Base-by-base conservation (phyloP, 306 rosid species). In the Pachyrhizus erosus region DNA sequence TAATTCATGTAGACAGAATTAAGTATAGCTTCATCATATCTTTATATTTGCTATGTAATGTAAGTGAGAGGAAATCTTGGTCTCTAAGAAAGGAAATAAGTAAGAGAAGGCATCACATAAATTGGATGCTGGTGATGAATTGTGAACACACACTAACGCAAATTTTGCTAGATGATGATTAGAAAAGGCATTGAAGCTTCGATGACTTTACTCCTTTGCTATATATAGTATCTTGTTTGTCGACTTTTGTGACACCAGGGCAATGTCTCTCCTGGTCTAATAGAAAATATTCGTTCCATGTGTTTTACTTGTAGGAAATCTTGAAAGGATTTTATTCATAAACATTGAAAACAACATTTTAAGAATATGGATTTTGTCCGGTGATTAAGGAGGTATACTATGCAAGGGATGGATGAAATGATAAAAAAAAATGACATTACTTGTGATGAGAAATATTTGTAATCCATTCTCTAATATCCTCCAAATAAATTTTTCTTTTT, bases 81-180 rank as follows among this genome's bases (percentile, higher is more conserved):
- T 0, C 11, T 26, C 23, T 27, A 17, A 52, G 9, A 49, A 43
- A 42, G 55, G 58, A 67, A 79, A 39, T 14, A 18, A 26, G 40
- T 48, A 27, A 64, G 42, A 29, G 27, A 31, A 70, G 40, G 43
- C 45, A 39, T 70, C 14, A 75, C 20, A 20, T 54, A 31, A 76
- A 75, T 17, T 51, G 37, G 39, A 54, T n/a, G 70, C 37, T 60
- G 26, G 13, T 62, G 15, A 72, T 29, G 54, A 70, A 31, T 73
- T 65, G 58, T 61, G 79, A 72, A 84, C 87, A 57, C 81, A 74
- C 45, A 76, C 78, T 45, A 39, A 57, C 77, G 87, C 81, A 74
- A 79, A 74, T 68, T 80, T 49, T 79, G 87, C 78, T 83, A n/a
- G 21, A 24, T 58, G 51, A 80, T 72, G 37, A 62, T 52, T 42